These are phyloP conservation scores for Zasmidium angulare DNA, from an alignment of 2,329 filamentous ascomycete genomes.

Conservation along the genomic window DNA sequence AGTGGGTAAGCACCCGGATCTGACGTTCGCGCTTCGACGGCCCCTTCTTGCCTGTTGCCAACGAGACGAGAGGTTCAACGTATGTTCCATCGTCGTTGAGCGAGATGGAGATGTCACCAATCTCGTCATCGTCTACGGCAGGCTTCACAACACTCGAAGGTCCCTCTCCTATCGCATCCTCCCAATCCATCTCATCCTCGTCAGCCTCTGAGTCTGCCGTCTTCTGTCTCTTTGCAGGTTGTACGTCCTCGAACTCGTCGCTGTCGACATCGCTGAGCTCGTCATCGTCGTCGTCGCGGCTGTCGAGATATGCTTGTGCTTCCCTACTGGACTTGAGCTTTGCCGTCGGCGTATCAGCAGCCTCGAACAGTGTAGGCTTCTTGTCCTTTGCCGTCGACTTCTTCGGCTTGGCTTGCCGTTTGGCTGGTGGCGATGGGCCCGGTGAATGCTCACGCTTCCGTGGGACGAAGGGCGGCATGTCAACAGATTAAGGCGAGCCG, in stretches of 20 bases:
- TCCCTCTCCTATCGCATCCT: constrained; percentile 49
- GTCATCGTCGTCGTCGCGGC: constrained; percentile 40
- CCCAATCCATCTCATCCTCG: constrained; percentile 60
- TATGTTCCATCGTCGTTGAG: constrained; percentile 41
- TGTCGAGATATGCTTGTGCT: constrained; percentile 37
- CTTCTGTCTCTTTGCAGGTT: constrained; percentile 45
- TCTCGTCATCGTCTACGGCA: constrained; percentile 29
- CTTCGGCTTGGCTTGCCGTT: constrained; percentile 33
- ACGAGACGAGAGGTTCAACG: constrained; percentile 40
- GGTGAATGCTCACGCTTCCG: constrained; percentile 64
- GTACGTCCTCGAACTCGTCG: constrained; percentile 53
- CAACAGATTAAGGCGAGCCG: not conserved
- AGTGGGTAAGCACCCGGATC: constrained; percentile 76
- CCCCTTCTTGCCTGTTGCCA: constrained; percentile 66
- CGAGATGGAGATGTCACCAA: constrained; percentile 35
- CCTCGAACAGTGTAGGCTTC: constrained; percentile 46
- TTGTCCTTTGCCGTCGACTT: constrained; percentile 24
- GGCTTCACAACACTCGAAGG: constrained; percentile 24
- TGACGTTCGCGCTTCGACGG: constrained; percentile 80
- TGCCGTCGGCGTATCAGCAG: constrained; percentile 41
- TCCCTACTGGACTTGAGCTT: constrained; percentile 25
- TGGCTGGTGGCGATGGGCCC: constrained; percentile 36
- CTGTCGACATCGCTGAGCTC: constrained; percentile 46
- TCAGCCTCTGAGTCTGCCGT: constrained; percentile 44
- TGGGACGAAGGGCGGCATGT: constrained; percentile 68